These are phyloP conservation scores for Seiridium unicorne DNA, from an alignment of 2,329 filamentous ascomycete species.

Conservation along the genomic window DNA sequence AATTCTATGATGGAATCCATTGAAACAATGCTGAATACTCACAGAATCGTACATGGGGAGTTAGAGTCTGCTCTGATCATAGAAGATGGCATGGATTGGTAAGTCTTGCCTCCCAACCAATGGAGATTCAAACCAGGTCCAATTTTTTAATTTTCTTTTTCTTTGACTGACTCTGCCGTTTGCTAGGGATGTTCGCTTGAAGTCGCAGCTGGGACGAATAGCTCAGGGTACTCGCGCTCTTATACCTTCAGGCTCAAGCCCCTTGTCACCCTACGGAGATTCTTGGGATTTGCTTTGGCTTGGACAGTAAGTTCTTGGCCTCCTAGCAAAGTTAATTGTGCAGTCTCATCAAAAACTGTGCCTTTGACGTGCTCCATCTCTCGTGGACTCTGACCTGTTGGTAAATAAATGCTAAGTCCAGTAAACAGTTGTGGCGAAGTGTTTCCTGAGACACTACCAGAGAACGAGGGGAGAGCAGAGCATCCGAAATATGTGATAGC, in stretches of 20 bases:
- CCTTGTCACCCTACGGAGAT: constrained; percentile 21
- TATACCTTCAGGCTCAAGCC: constrained; percentile 16
- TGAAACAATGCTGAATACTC: neutral
- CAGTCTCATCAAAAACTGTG: too few species aligned
- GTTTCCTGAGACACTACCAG: constrained; percentile 21
- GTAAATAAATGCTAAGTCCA: too few species aligned
- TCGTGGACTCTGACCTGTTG: too few species aligned
- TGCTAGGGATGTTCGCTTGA: constrained; percentile 29
- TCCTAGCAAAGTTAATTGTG: neutral
- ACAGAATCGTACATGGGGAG: constrained; percentile 29
- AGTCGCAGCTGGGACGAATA: constrained; percentile 28
- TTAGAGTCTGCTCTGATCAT: constrained; percentile 38
- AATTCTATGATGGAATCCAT: neutral
- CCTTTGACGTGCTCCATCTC: neutral
- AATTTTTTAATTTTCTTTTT: constrained; percentile 16
- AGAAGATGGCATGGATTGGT: constrained; percentile 45
- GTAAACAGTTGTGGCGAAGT: constrained; percentile 21
- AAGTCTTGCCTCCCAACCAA: constrained; percentile 14
- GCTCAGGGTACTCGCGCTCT: constrained; percentile 29
- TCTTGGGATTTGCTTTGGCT: constrained; percentile 26
- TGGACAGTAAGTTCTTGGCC: constrained; percentile 15
- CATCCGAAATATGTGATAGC: constrained; percentile 21
- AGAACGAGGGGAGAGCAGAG: constrained; percentile 21
- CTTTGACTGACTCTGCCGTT: constrained; percentile 10
- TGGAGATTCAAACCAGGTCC: neutral